A percentile compares a stretch with the other conserved stretches of the same genome.
Conservation (phyloP, 805 yeast species). For the Lachancea quebecensis region DNA sequence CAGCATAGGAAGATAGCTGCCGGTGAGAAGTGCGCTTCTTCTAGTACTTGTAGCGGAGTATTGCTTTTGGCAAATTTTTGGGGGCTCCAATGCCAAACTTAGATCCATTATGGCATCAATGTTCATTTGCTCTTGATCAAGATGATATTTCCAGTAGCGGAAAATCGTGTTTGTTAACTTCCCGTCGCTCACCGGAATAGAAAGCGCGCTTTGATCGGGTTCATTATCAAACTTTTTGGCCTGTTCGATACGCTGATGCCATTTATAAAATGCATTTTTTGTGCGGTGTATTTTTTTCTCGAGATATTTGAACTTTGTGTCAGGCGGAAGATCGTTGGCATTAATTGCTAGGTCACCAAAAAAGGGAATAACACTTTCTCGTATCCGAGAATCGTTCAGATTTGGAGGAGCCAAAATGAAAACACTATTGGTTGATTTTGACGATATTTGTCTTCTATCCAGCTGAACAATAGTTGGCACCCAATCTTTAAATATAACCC, state of each 20-base stretch:
- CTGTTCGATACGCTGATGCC: constrained; percentile 64
- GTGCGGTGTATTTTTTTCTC: constrained; percentile 63
- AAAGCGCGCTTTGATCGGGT: constrained; percentile 20
- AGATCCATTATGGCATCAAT: constrained; percentile 52
- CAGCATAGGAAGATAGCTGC: constrained; percentile 57
- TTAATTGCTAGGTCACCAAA: constrained; percentile 75
- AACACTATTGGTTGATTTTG: constrained; percentile 49
- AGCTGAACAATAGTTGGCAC: constrained; percentile 87
- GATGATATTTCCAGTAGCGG: constrained; percentile 27
- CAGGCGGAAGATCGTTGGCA: constrained; percentile 25
- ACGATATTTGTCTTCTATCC: constrained; percentile 62
- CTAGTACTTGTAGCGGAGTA: constrained; percentile 37
- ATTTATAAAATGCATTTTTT: constrained; percentile 65
- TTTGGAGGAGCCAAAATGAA: constrained; percentile 81
- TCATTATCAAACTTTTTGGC: constrained; percentile 12
- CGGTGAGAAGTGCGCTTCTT: constrained; percentile 51
- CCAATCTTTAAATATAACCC: constrained; percentile 73
- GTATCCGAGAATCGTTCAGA: constrained; percentile 67
- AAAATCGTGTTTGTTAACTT: constrained; percentile 10
- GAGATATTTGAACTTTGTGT: constrained; percentile 38
- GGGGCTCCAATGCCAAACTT: constrained; percentile 62
- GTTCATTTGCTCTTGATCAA: constrained; percentile 35
- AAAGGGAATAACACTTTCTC: constrained; percentile 75
- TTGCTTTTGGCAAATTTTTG: constrained; percentile 25
- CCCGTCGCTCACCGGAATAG: not conserved